Conservation (phyloP, 164 flowering plant species). For the Tinospora cordifolia region DNA sequence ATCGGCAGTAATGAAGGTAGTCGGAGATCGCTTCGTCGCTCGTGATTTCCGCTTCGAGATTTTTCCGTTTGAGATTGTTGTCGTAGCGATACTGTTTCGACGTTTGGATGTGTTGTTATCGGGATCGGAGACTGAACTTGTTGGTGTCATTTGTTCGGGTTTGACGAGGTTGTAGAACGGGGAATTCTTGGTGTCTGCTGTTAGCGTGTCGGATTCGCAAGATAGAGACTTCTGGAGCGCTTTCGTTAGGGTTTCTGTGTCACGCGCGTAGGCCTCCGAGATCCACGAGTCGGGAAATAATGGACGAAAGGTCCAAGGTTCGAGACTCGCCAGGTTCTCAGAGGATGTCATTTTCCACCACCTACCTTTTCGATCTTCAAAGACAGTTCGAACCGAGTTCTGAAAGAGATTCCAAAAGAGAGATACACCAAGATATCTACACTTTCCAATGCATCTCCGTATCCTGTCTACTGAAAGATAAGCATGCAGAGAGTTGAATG, state of each 20-base stretch:
- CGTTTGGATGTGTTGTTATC: conserved; percentile 22
- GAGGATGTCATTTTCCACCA: conserved; percentile 39
- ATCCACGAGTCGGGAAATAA: conserved; percentile 48
- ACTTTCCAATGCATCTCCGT: neutral
- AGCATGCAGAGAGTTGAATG: neutral
- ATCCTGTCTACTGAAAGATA: neutral
- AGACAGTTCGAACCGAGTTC: neutral
- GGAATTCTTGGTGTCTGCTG: conserved; percentile 4
- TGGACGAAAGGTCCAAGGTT: conserved; percentile 40
- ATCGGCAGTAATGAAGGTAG: conserved; percentile 84
- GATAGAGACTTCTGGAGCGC: conserved; percentile 52
- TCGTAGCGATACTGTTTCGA: conserved; percentile 5
- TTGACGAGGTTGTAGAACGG: conserved; percentile 6
- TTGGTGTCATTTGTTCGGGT: conserved; percentile 22
- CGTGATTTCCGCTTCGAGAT: conserved; percentile 70
- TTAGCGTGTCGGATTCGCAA: conserved; percentile 11
- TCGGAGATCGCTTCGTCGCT: conserved; percentile 60
- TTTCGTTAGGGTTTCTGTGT: conserved; percentile 57
- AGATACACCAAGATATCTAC: neutral
- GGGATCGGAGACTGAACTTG: conserved; percentile 38
- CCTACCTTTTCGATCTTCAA: neutral
- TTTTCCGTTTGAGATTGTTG: conserved; percentile 27
- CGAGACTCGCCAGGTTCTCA: conserved; percentile 42
- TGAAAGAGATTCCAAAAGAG: neutral
- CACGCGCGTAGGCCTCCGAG: conserved; percentile 48